These are phyloP conservation scores for Fusarium devonianum DNA, from an alignment of 2,329 filamentous ascomycete species.

Conservation along the genomic window DNA sequence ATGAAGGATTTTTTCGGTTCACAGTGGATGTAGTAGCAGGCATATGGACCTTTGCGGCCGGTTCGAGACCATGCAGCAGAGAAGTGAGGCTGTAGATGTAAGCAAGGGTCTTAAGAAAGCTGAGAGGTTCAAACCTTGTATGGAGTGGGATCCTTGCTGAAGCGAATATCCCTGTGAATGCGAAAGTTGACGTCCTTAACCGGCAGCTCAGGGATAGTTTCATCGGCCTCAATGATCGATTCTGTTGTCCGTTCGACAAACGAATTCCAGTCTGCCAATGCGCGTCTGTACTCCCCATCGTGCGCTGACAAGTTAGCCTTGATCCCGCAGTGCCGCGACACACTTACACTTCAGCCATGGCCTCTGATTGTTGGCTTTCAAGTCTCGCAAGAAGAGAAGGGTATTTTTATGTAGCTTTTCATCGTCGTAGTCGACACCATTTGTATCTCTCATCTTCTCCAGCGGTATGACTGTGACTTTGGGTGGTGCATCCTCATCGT, in stretches of 20 bases:
- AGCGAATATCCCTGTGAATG: conserved; percentile 86
- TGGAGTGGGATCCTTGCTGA: conserved; percentile 82
- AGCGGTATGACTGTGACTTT: conserved; percentile 48
- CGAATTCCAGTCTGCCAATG: conserved; percentile 81
- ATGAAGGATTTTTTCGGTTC: conserved; percentile 76
- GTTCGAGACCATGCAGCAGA: conserved; percentile 88
- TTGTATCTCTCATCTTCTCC: conserved; percentile 46
- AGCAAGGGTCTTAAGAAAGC: conserved; percentile 1
- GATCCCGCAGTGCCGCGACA: not conserved
- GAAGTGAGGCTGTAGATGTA: conserved; percentile 70
- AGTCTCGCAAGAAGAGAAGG: conserved; percentile 62
- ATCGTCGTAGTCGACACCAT: conserved; percentile 57
- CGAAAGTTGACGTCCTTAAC: conserved; percentile 86
- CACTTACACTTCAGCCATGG: conserved; percentile 63
- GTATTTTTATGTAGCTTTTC: conserved; percentile 64
- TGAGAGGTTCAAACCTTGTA: conserved; percentile 71
- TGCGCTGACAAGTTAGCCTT: conserved; percentile 57
- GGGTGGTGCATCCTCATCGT: conserved; percentile 48
- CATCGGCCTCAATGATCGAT: conserved; percentile 74
- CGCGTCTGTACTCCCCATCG: conserved; percentile 79
- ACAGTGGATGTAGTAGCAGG: conserved; percentile 86
- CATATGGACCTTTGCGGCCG: conserved; percentile 85
- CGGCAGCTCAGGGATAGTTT: conserved; percentile 85
- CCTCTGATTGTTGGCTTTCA: conserved; percentile 66
- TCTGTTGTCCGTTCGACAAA: conserved; percentile 78